Evolutionary conservation across 1,284 basidiomycete species (phyloP), one percentile per base, ranked within the genome.

Genomic region (Boletus albobrunnescens): DNA sequence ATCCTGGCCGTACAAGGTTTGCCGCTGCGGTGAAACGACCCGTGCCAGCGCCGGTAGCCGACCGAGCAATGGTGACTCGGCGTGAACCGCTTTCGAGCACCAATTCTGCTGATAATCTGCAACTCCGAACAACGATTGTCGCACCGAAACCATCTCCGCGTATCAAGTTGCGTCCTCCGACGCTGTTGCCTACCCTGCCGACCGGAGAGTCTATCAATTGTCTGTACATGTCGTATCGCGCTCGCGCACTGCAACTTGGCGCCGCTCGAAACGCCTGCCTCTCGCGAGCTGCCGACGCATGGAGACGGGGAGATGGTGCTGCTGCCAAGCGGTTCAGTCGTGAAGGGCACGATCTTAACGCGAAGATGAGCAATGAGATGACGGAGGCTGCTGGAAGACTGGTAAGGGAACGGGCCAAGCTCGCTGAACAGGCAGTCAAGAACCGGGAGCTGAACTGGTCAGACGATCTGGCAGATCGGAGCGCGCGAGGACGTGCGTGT

Each of bases 261-360:
- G 90, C 93, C 7, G 91, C 92, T 31, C 77, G 95, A 27, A 98
- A 98, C 61, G 91, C 92, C 11, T 95, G 91, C 62, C 77, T 99
- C n/a, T 91, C 90, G 3, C 83, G 92, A 36, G 95, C 95, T 5
- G 93, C 95, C 1, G 93, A 97, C 61, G 93, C 94, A 3, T 98
- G 91, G 87, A 77, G 91, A 37, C 79, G 90, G 11, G 94, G 94
- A 4, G 94, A 99, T 56, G 94, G 94, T 3, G 92, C 92, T 0
- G 88, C 90, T 0, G 95, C 95, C 19, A 95, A 96, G 67, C 77
- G 92, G 39, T 97, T 94, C 71, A 91, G 87, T 56, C 74, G 89
- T 32, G 94, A 98, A 63, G 95, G 94, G 4, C 91, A 95, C 58
- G 90, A 93, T 36, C 71, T 97, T 50, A 97, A 97, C 62, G 81